Evolutionary conservation across 1,284 basidiomycete species (phyloP), one percentile per base, ranked within the genome.

Genomic region (Ceratobasidium sp.): DNA sequence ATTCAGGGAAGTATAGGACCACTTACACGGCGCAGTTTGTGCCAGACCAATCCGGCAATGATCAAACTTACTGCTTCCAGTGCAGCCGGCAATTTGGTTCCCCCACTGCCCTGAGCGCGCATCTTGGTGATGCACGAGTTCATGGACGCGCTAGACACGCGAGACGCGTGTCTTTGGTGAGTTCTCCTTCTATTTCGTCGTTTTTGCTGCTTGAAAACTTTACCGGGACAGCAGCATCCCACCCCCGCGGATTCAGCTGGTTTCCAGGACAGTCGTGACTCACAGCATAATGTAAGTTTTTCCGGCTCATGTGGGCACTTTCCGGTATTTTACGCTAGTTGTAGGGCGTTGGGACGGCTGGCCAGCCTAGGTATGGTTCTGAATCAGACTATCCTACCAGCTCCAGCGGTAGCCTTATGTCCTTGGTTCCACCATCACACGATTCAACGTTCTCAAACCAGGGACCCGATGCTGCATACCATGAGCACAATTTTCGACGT

Each of bases 71-170:
- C 27, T 72, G 68, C 53, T 72, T 72, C 46, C 68, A 72, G 24
- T 72, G 68, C 14, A 72, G 68, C 31, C 56, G 58, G 27, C 24
- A 61, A 22, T 72, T 72, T 24, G 31, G 51, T 39, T 59, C 68
- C 22, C 41, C 46, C 37, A 56, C 27, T 31, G 46, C 68, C 58
- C 68, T 72, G 58, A 22, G 24, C 9, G 56, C 58, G n/a, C 68
- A 72, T 49, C 43, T 61, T 13, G 31, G 56, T 14, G 58, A 72
- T 39, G 54, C 68, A 24, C 68, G 24, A 34, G 58, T 72, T 8
- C 68, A 72, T 22, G 22, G 56, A 27, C 39, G 56, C 24, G 27
- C 43, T 19, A 39, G 16, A 24, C 54, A 54, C 27, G 3, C 31
- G 4, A 19, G 31, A 24, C 58, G 31, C 14, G 3, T 39, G 31